Conservation (phyloP, 306 rosid species). For the Styphnolobium japonicum region DNA sequence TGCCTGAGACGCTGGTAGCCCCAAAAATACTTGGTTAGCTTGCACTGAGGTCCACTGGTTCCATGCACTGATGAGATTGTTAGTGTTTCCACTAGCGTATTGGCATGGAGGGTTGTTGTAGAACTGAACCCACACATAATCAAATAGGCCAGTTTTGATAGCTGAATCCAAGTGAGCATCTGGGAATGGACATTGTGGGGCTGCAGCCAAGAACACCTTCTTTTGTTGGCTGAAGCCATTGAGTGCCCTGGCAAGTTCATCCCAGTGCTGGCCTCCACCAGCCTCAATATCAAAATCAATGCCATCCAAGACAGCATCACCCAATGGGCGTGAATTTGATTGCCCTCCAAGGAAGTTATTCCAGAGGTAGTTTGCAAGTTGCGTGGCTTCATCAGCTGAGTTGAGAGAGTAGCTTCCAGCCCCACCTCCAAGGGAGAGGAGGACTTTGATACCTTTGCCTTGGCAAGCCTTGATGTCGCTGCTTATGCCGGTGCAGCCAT, state of each 20-base stretch:
- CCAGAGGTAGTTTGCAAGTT: constrained; percentile 48
- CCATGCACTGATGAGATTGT: constrained; percentile 49
- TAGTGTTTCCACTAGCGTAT: constrained; percentile 29
- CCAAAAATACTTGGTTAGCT: constrained; percentile 51
- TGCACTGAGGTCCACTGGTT: constrained; percentile 51
- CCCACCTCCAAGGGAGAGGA: constrained; percentile 67
- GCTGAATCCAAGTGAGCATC: constrained; percentile 43
- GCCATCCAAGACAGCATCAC: constrained; percentile 54
- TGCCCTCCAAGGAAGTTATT: constrained; percentile 56
- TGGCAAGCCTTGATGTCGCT: constrained; percentile 45
- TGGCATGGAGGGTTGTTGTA: constrained; percentile 63
- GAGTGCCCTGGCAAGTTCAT: constrained; percentile 42
- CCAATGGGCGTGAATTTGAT: constrained; percentile 47
- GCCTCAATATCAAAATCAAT: constrained; percentile 62
- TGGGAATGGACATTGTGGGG: constrained; percentile 64
- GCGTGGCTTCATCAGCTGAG: constrained; percentile 45
- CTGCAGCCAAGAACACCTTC: constrained; percentile 43
- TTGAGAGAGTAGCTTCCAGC: constrained; percentile 37
- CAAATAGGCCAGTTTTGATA: constrained; percentile 51
- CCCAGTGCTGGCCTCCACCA: constrained; percentile 27
- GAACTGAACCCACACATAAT: constrained; percentile 73
- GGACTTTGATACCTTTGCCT: constrained; percentile 42
- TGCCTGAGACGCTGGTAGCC: constrained; percentile 54
- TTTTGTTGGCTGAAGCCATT: constrained; percentile 8
- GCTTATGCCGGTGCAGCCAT: constrained; percentile 32